These are phyloP conservation scores for Aspergillus costaricaensis DNA, from an alignment of 2,329 filamentous ascomycete species.

Conservation along the genomic window DNA sequence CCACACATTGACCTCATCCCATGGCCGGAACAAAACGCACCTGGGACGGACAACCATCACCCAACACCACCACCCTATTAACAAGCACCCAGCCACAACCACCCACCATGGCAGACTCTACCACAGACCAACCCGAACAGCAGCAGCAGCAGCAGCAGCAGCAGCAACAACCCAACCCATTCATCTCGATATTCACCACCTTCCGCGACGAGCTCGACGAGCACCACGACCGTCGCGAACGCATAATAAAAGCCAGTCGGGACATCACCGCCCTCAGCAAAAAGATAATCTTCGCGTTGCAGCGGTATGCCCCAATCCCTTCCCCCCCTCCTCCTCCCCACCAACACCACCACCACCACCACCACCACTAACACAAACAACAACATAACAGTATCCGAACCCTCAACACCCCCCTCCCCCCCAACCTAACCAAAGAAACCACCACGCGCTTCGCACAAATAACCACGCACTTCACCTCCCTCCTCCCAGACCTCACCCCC, in stretches of 20 bases:
- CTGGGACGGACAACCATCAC: slow-evolving; percentile 39
- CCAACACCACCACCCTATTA: slow-evolving; percentile 6
- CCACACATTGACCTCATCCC: not conserved
- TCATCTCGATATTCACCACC: slow-evolving; percentile 73
- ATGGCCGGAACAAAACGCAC: slow-evolving; percentile 43
- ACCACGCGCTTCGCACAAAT: slow-evolving; percentile 71
- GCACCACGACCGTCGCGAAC: slow-evolving; percentile 89
- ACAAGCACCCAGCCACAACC: not conserved
- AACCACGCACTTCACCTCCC: slow-evolving; percentile 63
- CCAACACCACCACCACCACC: slow-evolving; percentile 49
- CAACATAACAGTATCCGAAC: slow-evolving; percentile 38
- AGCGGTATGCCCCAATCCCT: not conserved
- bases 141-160: not conserved
- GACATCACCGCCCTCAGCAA: slow-evolving; percentile 95
- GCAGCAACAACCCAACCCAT: slow-evolving; percentile 20
- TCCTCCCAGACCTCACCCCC: slow-evolving; percentile 72
- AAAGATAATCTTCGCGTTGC: slow-evolving; percentile 71
- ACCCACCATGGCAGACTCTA: not conserved
- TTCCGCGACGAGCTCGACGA: slow-evolving; percentile 89
- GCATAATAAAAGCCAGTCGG: slow-evolving; percentile 84
- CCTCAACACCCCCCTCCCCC: slow-evolving; percentile 57
- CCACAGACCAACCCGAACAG: not conserved
- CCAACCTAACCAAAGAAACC: slow-evolving; percentile 70
- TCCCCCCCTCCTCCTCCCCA: not conserved
- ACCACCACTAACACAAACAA: not conserved